phyloP scores from a whole-genome alignment of 352 stramenopile species.

The Globisporangium radiosum region DNA sequence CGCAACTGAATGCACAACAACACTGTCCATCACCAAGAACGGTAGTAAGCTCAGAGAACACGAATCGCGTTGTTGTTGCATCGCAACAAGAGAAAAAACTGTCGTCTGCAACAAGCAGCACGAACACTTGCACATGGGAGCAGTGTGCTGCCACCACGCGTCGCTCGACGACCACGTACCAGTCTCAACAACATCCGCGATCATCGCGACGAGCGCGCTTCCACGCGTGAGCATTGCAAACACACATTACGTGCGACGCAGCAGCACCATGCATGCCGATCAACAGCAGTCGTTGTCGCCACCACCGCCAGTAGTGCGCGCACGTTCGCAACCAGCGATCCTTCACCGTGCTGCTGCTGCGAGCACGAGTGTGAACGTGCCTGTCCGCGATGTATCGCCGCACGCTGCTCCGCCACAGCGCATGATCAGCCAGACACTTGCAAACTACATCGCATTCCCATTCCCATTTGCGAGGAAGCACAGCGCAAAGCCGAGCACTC shows the following conservation, averaged over 20 bases:
- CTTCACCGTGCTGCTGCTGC: no score
- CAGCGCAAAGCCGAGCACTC: constrained; percentile 8
- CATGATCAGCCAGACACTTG: constrained; percentile 46
- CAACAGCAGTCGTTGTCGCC: not conserved
- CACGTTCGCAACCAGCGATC: no score
- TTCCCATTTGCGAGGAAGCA: constrained; percentile 63
- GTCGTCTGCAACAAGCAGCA: no score
- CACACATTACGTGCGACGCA: no score
- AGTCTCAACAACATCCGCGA: constrained; percentile 4
- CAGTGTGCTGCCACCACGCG: constrained; percentile 60
- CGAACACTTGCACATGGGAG: constrained; percentile 34
- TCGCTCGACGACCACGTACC: constrained; percentile 52
- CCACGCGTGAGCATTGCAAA: no score
- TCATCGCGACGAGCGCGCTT: not conserved
- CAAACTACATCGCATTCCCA: constrained; percentile 72
- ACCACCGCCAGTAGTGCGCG: not conserved
- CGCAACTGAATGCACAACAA: no score
- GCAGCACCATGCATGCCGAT: not conserved
- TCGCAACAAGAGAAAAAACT: no score
- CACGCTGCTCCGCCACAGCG: constrained; percentile 8
- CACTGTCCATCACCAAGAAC: no score
- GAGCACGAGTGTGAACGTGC: no score
- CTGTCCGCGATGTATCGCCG: not conserved
- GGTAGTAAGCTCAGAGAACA: no score
- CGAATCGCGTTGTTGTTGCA: no score